Conservation (phyloP, 352 stramenopile genomes). For the Globisporangium parvum region DNA sequence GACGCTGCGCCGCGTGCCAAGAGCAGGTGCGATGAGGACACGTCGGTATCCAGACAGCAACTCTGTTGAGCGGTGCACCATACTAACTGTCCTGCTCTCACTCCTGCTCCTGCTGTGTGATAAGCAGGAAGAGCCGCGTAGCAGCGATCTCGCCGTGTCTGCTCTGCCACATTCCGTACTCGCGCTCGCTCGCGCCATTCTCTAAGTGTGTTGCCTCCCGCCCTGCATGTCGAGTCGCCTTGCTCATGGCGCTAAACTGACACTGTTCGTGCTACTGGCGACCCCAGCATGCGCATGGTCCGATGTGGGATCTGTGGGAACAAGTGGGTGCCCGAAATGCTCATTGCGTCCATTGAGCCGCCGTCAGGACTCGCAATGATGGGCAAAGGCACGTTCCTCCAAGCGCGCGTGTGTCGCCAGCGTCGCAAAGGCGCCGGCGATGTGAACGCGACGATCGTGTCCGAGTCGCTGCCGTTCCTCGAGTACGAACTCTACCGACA, state of each 20-base stretch:
- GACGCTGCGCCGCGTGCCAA: constrained; percentile 1
- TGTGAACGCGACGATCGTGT: constrained; percentile 94
- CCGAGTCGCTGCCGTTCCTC: constrained; percentile 95
- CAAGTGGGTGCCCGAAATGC: constrained; percentile 97
- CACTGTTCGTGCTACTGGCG: background rate
- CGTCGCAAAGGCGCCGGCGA: constrained; percentile 90
- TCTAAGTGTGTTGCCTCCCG: constrained; percentile 65
- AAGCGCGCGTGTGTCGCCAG: constrained; percentile 93
- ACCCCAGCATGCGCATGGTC: constrained; percentile 95
- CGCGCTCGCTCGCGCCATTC: constrained; percentile 92
- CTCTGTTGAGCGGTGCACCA: too few relatives aligned
- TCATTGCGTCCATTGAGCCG: constrained; percentile 88
- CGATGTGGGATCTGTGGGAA: constrained; percentile 94
- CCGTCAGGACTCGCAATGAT: constrained; percentile 79
- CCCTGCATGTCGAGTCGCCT: background rate
- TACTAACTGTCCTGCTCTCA: too few relatives aligned
- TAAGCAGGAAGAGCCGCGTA: constrained; percentile 34
- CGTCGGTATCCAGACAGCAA: background rate
- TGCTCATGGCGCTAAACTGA: background rate
- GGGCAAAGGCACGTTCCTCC: constrained; percentile 92
- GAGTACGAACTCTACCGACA: constrained; percentile 98
- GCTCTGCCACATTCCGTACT: constrained; percentile 97
- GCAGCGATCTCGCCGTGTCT: constrained; percentile 79
- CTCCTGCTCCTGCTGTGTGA: background rate
- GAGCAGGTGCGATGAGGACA: background rate